These are phyloP conservation scores for Hydnum rufescens DNA, from an alignment of 768 basidiomycete genomes.

Conservation along the genomic window DNA sequence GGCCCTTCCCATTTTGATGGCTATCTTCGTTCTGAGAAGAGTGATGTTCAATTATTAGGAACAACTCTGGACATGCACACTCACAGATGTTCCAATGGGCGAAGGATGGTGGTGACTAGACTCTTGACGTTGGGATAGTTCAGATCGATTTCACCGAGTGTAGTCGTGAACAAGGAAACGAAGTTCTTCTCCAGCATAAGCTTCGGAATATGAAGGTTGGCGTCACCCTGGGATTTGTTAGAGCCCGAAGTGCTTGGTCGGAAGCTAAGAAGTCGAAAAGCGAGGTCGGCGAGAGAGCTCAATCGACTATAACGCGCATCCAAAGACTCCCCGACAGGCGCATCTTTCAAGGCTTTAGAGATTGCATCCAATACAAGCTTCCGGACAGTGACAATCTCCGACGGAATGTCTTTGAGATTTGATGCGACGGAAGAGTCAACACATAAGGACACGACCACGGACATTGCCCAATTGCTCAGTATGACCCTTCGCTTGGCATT, in stretches of 20 bases:
- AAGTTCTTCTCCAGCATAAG: slow-evolving; percentile 98
- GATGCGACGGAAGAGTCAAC: slow-evolving; percentile 51
- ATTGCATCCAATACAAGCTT: slow-evolving; percentile 83
- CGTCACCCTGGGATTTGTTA: slow-evolving; percentile 40
- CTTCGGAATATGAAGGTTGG: slow-evolving; percentile 84
- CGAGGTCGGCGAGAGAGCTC: slow-evolving; percentile 70
- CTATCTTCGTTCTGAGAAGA: slow-evolving; percentile 59
- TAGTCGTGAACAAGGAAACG: slow-evolving; percentile 69
- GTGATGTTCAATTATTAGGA: slow-evolving; percentile 4
- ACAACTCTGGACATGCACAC: slow-evolving; percentile 15
- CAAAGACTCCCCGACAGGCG: slow-evolving; percentile 30
- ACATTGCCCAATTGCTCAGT: slow-evolving; percentile 43
- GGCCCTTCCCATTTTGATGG: slow-evolving; percentile 91
- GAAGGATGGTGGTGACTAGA: slow-evolving; percentile 70
- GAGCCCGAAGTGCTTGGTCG: slow-evolving; percentile 9
- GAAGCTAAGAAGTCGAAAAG: slow-evolving; percentile 69
- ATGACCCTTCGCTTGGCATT: slow-evolving; percentile 30
- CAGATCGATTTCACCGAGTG: slow-evolving; percentile 81
- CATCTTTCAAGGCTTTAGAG: slow-evolving; percentile 69
- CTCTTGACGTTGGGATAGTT: slow-evolving; percentile 84
- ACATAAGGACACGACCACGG: slow-evolving; percentile 81
- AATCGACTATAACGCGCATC: slow-evolving; percentile 76
- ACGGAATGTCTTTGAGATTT: slow-evolving; percentile 55
- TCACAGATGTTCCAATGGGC: slow-evolving; percentile 78
- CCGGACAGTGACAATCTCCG: slow-evolving; percentile 73